Base-by-base conservation (phyloP, 257 asterid genomes). In the Salvia miltiorrhiza region DNA sequence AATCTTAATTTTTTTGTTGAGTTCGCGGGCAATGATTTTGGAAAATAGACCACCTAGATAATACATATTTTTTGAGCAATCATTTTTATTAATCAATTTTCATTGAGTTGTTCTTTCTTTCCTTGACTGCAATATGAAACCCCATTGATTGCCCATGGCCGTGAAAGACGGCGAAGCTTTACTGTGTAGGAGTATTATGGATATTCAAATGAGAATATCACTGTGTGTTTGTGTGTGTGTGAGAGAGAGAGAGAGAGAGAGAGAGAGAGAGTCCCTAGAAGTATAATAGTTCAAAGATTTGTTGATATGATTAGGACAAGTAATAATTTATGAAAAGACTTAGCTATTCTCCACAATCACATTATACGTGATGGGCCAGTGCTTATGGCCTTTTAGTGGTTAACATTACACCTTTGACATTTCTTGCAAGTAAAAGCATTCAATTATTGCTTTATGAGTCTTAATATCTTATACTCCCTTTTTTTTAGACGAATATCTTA, bases 401-500 rank as follows among this genome's bases (percentile, higher is more conserved):
- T 61, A 40, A 17, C 41, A 24, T 61, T 26, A 24, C 45, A 16
- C 60, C 69, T 48, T 71, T 71, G 76, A 28, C 76, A 71, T 72
- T 52, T 72, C 33, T 72, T 53, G 65, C 58, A 63, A 41, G 65
- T 40, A 52, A 23, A 61, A 13, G 17, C 47, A 40, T 72, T 50
- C 65, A 71, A 71, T 41, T 41, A 71, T 41, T 67, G 56, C 28
- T 13, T 35, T 19, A 19, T 32, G 3, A 10, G 20, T 5, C 6
- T 11, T 40, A n/a, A n/a, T n/a, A n/a, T n/a, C n/a, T n/a, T n/a
- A n/a, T n/a, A n/a, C n/a, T n/a, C n/a, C n/a, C n/a, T n/a, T n/a
- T n/a, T n/a, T n/a, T n/a, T n/a, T n/a, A n/a, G n/a, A n/a, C n/a
- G n/a, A n/a, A n/a, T n/a, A n/a, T n/a, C n/a, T n/a, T n/a, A n/a